phyloP scores from a whole-genome alignment of 768 basidiomycete genomes.

The Phylloporus sp. region DNA sequence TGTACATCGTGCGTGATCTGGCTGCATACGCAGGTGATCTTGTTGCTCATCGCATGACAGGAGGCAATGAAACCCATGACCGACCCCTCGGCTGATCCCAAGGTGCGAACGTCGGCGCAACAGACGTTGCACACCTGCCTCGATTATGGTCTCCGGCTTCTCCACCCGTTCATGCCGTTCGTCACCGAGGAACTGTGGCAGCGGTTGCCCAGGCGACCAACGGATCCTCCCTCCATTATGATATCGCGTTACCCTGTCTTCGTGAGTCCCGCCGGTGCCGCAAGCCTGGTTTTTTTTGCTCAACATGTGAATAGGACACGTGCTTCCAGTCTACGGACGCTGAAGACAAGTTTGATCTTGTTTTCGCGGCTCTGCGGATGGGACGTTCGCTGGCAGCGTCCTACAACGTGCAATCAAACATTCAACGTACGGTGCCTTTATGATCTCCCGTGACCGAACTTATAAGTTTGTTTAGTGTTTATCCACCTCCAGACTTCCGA shows the following conservation, averaged over 20 bases:
- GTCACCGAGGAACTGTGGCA: constrained; percentile 99
- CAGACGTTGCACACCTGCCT: constrained; percentile 95
- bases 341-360: constrained; percentile 80
- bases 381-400: constrained; percentile 51
- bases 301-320: constrained; percentile 41
- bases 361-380: constrained; percentile 72
- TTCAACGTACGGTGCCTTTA: constrained; percentile 28
- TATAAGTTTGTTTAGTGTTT: constrained; percentile 45
- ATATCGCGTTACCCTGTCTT: constrained; percentile 74
- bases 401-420: constrained; percentile 82
- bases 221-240: constrained; percentile 86
- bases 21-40: neutral
- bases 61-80: constrained; percentile 99
- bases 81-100: constrained; percentile 61
- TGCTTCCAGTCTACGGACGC: constrained; percentile 63
- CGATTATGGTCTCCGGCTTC: constrained; percentile 80
- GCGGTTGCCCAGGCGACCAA: constrained; percentile 79
- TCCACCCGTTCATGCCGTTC: constrained; percentile 99
- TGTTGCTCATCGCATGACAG: constrained; percentile 36
- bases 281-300: neutral
- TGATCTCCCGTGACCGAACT: neutral
- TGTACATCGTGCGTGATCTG: constrained; percentile 78
- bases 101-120: constrained; percentile 75
- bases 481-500: constrained; percentile 61
- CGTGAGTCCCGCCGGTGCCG: constrained; percentile 43